Evolutionary conservation across 768 basidiomycete species (phyloP).

Genomic region (Suillus hirtellus): DNA sequence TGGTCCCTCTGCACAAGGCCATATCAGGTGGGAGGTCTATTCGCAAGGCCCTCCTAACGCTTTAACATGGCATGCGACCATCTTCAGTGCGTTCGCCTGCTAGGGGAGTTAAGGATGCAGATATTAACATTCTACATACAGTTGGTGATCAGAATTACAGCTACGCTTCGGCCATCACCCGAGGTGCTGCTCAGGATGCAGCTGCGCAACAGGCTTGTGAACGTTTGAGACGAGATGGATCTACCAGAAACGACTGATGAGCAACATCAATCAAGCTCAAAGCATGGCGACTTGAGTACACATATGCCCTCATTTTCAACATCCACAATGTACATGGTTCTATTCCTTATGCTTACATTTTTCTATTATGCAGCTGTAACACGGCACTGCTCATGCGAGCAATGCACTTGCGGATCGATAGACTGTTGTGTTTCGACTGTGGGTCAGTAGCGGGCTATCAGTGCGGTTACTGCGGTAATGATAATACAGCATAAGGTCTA

Average conservation of each 20-base stretch:
- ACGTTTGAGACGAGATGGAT: not conserved
- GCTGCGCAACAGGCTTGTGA: not conserved
- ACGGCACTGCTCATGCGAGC: not conserved
- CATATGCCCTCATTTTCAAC: not conserved
- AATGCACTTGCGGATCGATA: not conserved
- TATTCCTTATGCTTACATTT: not conserved
- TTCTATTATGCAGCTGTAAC: not conserved
- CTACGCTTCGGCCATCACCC: not conserved
- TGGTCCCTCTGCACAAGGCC: not conserved
- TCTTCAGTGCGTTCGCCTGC: not conserved
- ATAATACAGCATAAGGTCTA: not conserved
- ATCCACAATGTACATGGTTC: not conserved
- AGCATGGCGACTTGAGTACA: not conserved
- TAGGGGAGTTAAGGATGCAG: not conserved
- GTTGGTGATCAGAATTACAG: not conserved
- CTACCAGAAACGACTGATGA: too few relatives aligned
- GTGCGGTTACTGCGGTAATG: not conserved
- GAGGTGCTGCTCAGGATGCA: not conserved
- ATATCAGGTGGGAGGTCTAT: not conserved
- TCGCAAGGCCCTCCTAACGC: not conserved
- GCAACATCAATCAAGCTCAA: not conserved
- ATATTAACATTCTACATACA: not conserved
- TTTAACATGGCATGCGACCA: not conserved
- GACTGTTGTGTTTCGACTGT: not conserved
- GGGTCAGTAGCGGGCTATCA: not conserved